Evolutionary conservation across 192 early-diverging fungal species (phyloP).

Genomic region (Spinellus fusiger): DNA sequence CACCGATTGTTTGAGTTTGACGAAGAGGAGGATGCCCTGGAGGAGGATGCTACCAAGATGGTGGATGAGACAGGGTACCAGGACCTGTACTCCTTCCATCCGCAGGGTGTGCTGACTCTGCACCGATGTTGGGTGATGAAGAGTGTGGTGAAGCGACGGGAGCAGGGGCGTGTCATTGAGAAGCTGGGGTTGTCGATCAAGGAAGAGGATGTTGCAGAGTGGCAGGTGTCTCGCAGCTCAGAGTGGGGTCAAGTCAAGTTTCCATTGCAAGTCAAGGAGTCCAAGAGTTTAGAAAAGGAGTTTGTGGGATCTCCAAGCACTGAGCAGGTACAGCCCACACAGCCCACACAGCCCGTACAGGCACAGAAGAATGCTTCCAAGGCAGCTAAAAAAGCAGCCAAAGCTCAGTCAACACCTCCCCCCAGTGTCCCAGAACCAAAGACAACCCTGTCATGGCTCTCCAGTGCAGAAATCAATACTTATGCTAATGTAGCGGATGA

Average conservation of each 20-base stretch:
- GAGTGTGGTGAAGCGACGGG: conserved; percentile 34
- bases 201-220: conserved; percentile 55
- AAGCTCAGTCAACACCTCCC: background rate
- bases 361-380: background rate
- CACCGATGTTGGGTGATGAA: conserved; percentile 49
- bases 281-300: too few species aligned
- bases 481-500: conserved; percentile 39
- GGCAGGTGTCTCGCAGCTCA: conserved; percentile 37
- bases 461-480: conserved; percentile 48
- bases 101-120: conserved; percentile 47
- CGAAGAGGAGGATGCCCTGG: conserved; percentile 21
- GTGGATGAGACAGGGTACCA: conserved; percentile 39
- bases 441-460: conserved; percentile 28
- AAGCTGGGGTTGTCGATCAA: conserved; percentile 42
- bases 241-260: conserved; percentile 45
- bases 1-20: conserved; percentile 32
- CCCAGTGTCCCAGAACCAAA: background rate
- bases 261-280: too few species aligned
- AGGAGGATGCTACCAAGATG: conserved; percentile 34
- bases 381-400: background rate
- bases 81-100: conserved; percentile 52
- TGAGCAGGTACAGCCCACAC: too few species aligned
- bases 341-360: too few species aligned
- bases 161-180: conserved; percentile 39
- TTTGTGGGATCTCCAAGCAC: too few species aligned